These are phyloP conservation scores for Samsoniella hepiali DNA, from an alignment of 2,329 filamentous ascomycete species.

Conservation along the genomic window DNA sequence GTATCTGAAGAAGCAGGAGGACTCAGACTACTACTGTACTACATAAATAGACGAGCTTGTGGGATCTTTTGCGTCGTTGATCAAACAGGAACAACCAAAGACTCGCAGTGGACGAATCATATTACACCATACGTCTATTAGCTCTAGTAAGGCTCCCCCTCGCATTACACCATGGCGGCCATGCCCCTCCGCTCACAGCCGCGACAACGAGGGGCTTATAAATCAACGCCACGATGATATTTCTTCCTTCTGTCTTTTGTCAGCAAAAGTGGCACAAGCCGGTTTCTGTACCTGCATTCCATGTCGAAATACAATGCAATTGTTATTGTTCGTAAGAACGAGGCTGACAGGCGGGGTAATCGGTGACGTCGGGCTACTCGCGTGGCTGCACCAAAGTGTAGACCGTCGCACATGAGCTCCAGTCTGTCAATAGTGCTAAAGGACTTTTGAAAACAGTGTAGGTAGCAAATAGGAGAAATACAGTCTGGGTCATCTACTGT, in stretches of 20 bases:
- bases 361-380: no score
- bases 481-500: no score
- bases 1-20: neutral
- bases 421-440: no score
- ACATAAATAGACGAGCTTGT: neutral
- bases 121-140: neutral
- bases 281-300: neutral
- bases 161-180: neutral
- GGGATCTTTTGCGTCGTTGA: neutral
- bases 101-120: neutral
- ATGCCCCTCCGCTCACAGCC: neutral
- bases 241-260: neutral
- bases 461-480: no score
- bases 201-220: neutral
- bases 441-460: no score
- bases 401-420: no score
- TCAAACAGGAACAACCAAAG: neutral
- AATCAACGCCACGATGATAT: neutral
- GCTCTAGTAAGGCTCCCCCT: no score
- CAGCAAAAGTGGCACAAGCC: neutral
- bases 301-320: neutral
- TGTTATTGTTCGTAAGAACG: no score
- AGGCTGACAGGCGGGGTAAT: no score
- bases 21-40: neutral
- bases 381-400: no score